phyloP scores from a whole-genome alignment of 768 basidiomycete species.

The Tephrocybe sp. region DNA sequence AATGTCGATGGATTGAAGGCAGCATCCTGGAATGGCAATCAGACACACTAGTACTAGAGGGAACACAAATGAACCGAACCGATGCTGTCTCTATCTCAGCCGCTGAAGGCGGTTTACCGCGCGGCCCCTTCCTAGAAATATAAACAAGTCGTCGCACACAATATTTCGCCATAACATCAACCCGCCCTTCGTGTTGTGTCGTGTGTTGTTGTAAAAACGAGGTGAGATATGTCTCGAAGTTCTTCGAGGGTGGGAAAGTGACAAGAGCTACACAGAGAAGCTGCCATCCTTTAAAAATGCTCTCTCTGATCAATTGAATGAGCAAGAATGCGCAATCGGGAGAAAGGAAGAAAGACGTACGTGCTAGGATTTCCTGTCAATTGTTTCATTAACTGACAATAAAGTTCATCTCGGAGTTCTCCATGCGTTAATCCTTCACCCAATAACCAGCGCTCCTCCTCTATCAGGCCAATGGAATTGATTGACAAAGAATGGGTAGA shows the following conservation, averaged over 20 bases:
- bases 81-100: conserved; percentile 92
- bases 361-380: conserved; percentile 76
- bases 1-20: conserved; percentile 96
- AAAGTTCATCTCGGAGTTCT: conserved; percentile 90
- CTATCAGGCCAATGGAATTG: conserved; percentile 47
- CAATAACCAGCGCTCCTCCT: conserved; percentile 87
- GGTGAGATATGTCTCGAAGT: conserved; percentile 82
- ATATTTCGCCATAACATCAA: conserved; percentile 90
- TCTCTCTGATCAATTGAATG: conserved; percentile 53
- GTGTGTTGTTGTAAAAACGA: conserved; percentile 76
- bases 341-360: conserved; percentile 37
- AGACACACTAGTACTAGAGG: conserved; percentile 7
- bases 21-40: conserved; percentile 57
- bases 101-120: conserved; percentile 77
- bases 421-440: conserved; percentile 75
- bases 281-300: conserved; percentile 91
- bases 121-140: conserved; percentile 80
- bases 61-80: conserved; percentile 36
- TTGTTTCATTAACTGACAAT: conserved; percentile 92
- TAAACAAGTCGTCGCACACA: conserved; percentile 74
- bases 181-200: conserved; percentile 65
- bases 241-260: conserved; percentile 91
- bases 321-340: conserved; percentile 4
- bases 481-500: conserved; percentile 46
- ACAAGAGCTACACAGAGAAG: conserved; percentile 86